Conservation (phyloP, 148 eudicot genomes). For the Fallopia convolvulus region DNA sequence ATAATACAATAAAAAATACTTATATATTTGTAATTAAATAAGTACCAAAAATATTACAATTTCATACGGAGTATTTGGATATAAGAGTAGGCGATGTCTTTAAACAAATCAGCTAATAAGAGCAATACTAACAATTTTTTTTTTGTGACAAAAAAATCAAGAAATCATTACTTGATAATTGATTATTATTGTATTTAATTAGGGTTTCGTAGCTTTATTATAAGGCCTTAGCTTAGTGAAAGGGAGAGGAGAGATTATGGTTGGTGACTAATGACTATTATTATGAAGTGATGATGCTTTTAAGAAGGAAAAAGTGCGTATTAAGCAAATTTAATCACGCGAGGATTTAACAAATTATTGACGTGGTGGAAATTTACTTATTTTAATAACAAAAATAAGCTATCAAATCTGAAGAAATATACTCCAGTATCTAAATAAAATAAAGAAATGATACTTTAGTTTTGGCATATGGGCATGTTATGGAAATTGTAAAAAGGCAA, state of each 20-base stretch:
- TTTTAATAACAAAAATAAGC: not conserved
- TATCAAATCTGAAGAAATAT: conserved; percentile 4
- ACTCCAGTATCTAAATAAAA: not conserved
- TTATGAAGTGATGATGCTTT: conserved; percentile 9
- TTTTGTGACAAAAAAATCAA: not conserved
- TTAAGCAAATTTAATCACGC: conserved; percentile 5
- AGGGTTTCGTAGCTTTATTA: not conserved
- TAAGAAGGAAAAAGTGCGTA: conserved; percentile 10
- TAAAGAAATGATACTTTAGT: not conserved
- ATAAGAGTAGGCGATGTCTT: not conserved
- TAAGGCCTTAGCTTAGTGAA: not conserved
- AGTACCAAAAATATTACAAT: not conserved
- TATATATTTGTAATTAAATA: not conserved
- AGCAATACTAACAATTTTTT: not conserved
- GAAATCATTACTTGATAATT: not conserved
- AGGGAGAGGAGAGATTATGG: not conserved
- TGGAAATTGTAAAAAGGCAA: conserved; percentile 9
- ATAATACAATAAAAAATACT: not conserved
- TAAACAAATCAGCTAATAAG: not conserved
- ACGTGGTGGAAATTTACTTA: not conserved
- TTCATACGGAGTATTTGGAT: not conserved
- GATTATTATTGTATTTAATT: not conserved
- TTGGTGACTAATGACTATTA: not conserved
- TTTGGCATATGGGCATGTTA: conserved; percentile 7
- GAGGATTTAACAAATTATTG: not conserved